These are phyloP conservation scores for Rhypophila decipiens DNA, from an alignment of 495 filamentous ascomycete species.

Conservation along the genomic window DNA sequence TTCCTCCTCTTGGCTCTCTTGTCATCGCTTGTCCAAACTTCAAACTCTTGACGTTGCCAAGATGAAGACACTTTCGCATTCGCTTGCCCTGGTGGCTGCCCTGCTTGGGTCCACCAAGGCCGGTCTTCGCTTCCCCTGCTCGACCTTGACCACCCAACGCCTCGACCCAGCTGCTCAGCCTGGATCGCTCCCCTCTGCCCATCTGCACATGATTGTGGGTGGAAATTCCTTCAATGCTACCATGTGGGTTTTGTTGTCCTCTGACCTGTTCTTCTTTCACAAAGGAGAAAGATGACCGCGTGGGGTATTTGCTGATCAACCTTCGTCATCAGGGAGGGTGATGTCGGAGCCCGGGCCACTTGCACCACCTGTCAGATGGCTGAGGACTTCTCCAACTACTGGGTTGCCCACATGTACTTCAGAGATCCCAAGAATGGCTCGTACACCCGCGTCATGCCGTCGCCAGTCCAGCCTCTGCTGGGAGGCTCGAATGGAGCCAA, in stretches of 20 bases:
- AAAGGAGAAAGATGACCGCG: too few relatives aligned
- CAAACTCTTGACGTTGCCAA: too few relatives aligned
- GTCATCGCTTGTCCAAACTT: too few relatives aligned
- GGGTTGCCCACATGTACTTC: slow-evolving; percentile 42
- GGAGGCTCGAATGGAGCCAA: slow-evolving; percentile 28
- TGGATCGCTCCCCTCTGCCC: slow-evolving; percentile 27
- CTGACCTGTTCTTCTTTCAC: too few relatives aligned
- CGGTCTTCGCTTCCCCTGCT: slow-evolving; percentile 37
- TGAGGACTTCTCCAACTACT: slow-evolving; percentile 23
- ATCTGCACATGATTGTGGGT: slow-evolving; percentile 41
- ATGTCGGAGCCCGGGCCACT: slow-evolving; percentile 31
- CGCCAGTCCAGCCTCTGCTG: slow-evolving; percentile 30
- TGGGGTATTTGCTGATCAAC: too few relatives aligned
- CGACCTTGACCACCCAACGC: slow-evolving; percentile 32
- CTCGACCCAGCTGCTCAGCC: slow-evolving; percentile 36
- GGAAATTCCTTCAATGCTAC: slow-evolving; percentile 41
- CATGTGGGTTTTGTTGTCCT: too few relatives aligned
- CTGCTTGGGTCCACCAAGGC: slow-evolving; percentile 31
- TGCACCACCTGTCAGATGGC: slow-evolving; percentile 12
- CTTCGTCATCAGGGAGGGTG: too few relatives aligned
- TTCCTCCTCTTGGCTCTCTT: too few relatives aligned
- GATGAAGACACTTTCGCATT: too few relatives aligned
- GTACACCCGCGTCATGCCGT: slow-evolving; percentile 31
- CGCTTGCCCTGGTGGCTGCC: slow-evolving; percentile 25
- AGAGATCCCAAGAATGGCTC: slow-evolving; percentile 34